phyloP scores from a whole-genome alignment of 805 yeast genomes.

The Candida nitratophila region DNA sequence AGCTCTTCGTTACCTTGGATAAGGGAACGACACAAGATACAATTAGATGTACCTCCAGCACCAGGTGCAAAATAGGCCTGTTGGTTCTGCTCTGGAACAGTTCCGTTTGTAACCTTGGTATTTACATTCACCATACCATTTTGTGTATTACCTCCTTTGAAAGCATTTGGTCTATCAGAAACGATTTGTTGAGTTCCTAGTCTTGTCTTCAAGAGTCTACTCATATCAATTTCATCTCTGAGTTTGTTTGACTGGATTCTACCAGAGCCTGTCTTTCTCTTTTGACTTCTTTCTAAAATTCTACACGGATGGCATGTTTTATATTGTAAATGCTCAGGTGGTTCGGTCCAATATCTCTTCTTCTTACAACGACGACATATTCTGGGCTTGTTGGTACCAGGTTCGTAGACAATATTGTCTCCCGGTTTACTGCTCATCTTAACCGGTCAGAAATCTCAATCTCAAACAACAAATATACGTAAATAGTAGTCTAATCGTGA shows the following conservation, averaged over 20 bases:
- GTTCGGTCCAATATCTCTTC: constrained; percentile 48
- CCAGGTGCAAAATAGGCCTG: background rate
- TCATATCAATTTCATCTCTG: constrained; percentile 3
- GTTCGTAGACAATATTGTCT: constrained; percentile 1
- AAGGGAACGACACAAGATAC: background rate
- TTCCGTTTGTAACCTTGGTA: background rate
- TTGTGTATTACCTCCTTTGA: background rate
- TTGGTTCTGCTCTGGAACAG: background rate
- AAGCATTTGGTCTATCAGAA: background rate
- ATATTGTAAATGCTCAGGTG: constrained; percentile 48
- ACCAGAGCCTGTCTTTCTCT: background rate
- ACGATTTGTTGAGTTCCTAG: background rate
- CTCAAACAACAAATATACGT: too few species aligned
- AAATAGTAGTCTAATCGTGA: too few species aligned
- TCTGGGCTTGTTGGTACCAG: constrained; percentile 17
- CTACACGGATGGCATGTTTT: constrained; percentile 55
- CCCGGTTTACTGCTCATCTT: background rate
- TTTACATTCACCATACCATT: background rate
- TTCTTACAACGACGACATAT: constrained; percentile 52
- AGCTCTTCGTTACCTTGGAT: background rate
- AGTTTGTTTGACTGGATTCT: constrained; percentile 1
- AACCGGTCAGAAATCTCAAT: too few species aligned
- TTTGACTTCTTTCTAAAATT: constrained; percentile 36
- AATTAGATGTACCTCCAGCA: background rate
- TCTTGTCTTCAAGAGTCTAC: background rate